Conservation (phyloP, 140 eudicot species). For the Eryngium alpinum region DNA sequence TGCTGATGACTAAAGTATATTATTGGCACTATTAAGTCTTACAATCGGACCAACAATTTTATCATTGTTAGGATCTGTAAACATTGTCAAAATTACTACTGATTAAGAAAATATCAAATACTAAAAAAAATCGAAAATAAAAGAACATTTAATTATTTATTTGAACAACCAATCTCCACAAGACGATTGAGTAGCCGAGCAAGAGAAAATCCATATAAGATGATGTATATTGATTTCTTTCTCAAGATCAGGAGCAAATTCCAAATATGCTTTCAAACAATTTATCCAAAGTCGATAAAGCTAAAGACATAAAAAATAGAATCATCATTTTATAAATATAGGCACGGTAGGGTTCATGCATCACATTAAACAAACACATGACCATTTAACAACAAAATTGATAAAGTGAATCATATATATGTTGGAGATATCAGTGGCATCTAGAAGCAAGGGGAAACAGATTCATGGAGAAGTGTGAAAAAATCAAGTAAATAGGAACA, state of each 20-base stretch:
- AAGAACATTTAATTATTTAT: constrained; percentile 37
- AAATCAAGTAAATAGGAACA: too few relatives aligned
- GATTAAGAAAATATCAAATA: constrained; percentile 1
- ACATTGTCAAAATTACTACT: constrained; percentile 15
- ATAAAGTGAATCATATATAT: not conserved
- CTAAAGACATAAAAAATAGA: not conserved
- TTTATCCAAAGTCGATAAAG: constrained; percentile 31
- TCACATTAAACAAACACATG: not conserved
- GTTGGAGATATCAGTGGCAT: not conserved
- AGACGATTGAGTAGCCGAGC: constrained; percentile 84
- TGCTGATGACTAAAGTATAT: constrained; percentile 47
- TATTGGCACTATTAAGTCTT: constrained; percentile 35
- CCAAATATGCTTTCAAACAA: constrained; percentile 48
- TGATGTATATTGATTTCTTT: constrained; percentile 74
- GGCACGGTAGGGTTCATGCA: not conserved
- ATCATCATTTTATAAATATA: constrained; percentile 2
- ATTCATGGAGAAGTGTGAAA: too few relatives aligned
- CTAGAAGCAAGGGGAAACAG: not conserved
- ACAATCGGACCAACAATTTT: constrained; percentile 83
- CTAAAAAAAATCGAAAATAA: not conserved
- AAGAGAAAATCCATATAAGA: constrained; percentile 84
- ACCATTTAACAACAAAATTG: not conserved
- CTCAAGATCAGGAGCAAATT: constrained; percentile 94
- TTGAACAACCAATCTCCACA: constrained; percentile 97
- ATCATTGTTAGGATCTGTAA: constrained; percentile 73